A percentile compares a stretch with the other conserved stretches of the same genome.
These are phyloP conservation scores for Croton setiger DNA, from an alignment of 441 rosid species.

Conservation along the genomic window DNA sequence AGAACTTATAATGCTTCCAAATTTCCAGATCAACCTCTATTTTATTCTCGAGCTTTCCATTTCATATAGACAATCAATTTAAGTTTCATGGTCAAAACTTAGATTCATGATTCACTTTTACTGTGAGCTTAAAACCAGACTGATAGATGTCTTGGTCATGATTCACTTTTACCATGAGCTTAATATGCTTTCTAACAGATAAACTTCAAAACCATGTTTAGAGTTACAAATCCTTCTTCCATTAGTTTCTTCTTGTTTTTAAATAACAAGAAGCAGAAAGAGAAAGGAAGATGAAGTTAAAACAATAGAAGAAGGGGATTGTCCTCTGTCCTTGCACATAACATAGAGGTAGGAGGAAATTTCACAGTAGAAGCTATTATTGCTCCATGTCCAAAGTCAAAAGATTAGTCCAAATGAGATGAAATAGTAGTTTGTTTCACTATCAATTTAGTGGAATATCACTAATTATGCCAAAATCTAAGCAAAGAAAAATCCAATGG, in stretches of 20 bases:
- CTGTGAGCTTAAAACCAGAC: too few relatives aligned
- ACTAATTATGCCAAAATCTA: slow-evolving; percentile 31
- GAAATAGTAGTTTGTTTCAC: slow-evolving; percentile 23
- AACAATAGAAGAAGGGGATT: not conserved
- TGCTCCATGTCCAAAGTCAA: slow-evolving; percentile 22
- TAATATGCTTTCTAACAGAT: too few relatives aligned
- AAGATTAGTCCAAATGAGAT: slow-evolving; percentile 25
- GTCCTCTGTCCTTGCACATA: slow-evolving; percentile 1
- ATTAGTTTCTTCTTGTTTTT: not conserved
- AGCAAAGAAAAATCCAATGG: slow-evolving; percentile 23
- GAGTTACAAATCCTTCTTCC: too few relatives aligned
- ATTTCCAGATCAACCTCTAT: not conserved
- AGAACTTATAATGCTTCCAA: slow-evolving; percentile 2
- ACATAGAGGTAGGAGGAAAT: not conserved
- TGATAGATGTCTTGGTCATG: too few relatives aligned
- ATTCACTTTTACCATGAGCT: too few relatives aligned
- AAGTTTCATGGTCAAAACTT: not conserved
- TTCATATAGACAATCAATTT: slow-evolving; percentile 6
- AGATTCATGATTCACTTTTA: too few relatives aligned
- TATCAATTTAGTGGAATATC: slow-evolving; percentile 30
- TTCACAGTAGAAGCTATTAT: not conserved
- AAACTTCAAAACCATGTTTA: too few relatives aligned
- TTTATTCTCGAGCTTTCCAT: not conserved
- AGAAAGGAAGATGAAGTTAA: not conserved
- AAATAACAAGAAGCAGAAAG: not conserved